These are phyloP conservation scores for Heritiera fomes DNA, from an alignment of 345 rosid genomes.

Conservation along the genomic window DNA sequence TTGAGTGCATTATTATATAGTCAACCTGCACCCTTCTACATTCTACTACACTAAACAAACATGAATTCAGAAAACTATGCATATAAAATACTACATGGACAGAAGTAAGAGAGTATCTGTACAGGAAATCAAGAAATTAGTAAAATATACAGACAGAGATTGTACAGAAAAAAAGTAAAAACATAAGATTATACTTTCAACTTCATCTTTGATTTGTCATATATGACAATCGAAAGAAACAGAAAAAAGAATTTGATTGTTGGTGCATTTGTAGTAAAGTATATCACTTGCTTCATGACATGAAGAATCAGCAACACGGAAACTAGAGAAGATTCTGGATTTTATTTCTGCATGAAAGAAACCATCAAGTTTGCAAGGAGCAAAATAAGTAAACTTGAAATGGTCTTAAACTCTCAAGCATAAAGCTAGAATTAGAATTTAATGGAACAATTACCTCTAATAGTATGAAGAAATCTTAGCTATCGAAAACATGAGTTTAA, in stretches of 20 bases:
- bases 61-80: not conserved
- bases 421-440: not conserved
- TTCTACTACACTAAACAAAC: not conserved
- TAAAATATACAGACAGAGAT: not conserved
- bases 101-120: not conserved
- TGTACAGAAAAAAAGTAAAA: not conserved
- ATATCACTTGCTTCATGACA: constrained; percentile 7
- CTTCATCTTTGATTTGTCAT: constrained; percentile 9
- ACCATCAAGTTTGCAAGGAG: not conserved
- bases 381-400: not conserved
- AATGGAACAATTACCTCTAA: not conserved
- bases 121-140: not conserved
- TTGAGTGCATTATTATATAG: not conserved
- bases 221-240: not conserved
- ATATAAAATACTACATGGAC: not conserved
- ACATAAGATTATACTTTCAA: not conserved
- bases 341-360: constrained; percentile 16
- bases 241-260: not conserved
- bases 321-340: not conserved
- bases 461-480: not conserved
- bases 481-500: not conserved
- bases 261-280: not conserved
- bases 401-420: not conserved
- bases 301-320: not conserved
- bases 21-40: not conserved